phyloP scores from a whole-genome alignment of 1,284 basidiomycete species.

The Tylopilus sp. region DNA sequence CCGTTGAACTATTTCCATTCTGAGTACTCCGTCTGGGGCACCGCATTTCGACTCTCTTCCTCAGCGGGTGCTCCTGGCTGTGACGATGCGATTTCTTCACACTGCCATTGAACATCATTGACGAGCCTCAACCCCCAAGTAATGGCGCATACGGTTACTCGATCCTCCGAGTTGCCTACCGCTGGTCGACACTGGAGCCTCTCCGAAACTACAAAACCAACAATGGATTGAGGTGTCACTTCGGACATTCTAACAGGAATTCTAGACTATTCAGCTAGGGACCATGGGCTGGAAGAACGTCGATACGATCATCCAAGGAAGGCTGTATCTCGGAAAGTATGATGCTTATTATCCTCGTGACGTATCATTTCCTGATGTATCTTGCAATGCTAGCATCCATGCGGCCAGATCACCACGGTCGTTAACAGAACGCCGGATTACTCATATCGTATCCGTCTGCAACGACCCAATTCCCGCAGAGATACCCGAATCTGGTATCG shows the following conservation, averaged over 20 bases:
- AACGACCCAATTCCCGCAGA: slow-evolving; percentile 72
- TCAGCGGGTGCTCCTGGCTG: slow-evolving; percentile 33
- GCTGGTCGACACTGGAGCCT: slow-evolving; percentile 20
- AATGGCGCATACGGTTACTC: slow-evolving; percentile 33
- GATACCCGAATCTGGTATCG: slow-evolving; percentile 66
- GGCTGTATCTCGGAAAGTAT: slow-evolving; percentile 75
- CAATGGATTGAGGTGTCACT: slow-evolving; percentile 21
- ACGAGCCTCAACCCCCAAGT: slow-evolving; percentile 19
- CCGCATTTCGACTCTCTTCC: slow-evolving; percentile 30
- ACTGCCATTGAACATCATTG: slow-evolving; percentile 28
- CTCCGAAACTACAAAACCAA: slow-evolving; percentile 36
- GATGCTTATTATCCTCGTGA: slow-evolving; percentile 30
- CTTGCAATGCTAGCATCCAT: slow-evolving; percentile 49
- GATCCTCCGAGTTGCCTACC: slow-evolving; percentile 31
- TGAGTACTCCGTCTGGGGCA: slow-evolving; percentile 17
- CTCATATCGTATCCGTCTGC: slow-evolving; percentile 76
- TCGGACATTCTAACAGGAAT: slow-evolving; percentile 31
- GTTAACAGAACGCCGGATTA: slow-evolving; percentile 70
- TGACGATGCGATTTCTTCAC: slow-evolving; percentile 34
- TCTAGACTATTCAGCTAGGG: slow-evolving; percentile 24
- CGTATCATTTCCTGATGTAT: slow-evolving; percentile 29
- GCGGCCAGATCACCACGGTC: slow-evolving; percentile 73
- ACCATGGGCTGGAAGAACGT: slow-evolving; percentile 72
- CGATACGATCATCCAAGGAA: slow-evolving; percentile 65
- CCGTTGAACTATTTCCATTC: slow-evolving; percentile 17